phyloP scores from a whole-genome alignment of 2,329 filamentous ascomycete species.

The Onygena corvina region DNA sequence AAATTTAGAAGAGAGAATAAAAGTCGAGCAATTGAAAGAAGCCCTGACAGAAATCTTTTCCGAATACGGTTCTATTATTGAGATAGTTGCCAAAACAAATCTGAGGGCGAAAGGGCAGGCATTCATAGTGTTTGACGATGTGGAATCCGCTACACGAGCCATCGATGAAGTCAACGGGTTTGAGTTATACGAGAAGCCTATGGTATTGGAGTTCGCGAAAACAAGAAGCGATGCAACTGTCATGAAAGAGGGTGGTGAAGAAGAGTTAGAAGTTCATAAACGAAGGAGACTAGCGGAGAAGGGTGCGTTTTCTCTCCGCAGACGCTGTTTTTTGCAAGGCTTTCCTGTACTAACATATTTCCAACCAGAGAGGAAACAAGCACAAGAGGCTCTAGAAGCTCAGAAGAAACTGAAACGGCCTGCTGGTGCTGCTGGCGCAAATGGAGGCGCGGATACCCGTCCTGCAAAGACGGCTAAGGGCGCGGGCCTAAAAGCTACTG shows the following conservation, averaged over 20 bases:
- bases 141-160: conserved; percentile 66
- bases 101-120: conserved; percentile 89
- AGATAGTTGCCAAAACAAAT: conserved; percentile 79
- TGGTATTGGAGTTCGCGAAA: conserved; percentile 71
- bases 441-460: conserved; percentile 35
- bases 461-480: conserved; percentile 60
- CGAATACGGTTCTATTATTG: conserved; percentile 75
- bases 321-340: background rate
- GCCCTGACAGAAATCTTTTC: conserved; percentile 67
- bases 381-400: conserved; percentile 64
- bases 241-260: conserved; percentile 55
- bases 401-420: conserved; percentile 63
- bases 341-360: conserved; percentile 13
- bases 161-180: conserved; percentile 88
- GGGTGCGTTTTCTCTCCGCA: conserved; percentile 41
- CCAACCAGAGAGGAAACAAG: conserved; percentile 59
- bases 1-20: conserved; percentile 88
- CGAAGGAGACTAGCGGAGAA: conserved; percentile 75
- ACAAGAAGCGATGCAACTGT: conserved; percentile 82
- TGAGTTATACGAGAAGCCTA: conserved; percentile 80
- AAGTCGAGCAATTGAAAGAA: conserved; percentile 62
- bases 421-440: conserved; percentile 36
- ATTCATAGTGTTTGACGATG: conserved; percentile 77
- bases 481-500: conserved; percentile 64
- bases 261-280: conserved; percentile 84